phyloP scores from a whole-genome alignment of 2,329 filamentous ascomycete genomes.

The Cephalotrichum gorgonifer region DNA sequence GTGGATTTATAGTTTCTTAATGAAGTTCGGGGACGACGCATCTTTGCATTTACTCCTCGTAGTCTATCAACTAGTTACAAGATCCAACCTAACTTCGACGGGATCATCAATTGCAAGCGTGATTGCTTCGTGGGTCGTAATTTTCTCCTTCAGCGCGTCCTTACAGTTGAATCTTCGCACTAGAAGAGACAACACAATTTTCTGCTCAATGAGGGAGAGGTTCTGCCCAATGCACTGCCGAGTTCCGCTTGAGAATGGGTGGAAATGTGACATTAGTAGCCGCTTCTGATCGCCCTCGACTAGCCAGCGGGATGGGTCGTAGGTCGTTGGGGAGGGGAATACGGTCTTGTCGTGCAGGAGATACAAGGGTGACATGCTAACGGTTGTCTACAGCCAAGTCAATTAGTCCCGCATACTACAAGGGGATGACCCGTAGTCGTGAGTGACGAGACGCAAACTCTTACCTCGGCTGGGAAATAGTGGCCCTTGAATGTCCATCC shows the following conservation, averaged over 20 bases:
- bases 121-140: neutral
- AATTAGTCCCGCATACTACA: too few species aligned
- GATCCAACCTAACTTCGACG: neutral
- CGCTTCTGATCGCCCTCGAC: neutral
- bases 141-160: neutral
- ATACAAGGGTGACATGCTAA: conserved; percentile 5
- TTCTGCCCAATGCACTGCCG: conserved; percentile 8
- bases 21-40: too few species aligned
- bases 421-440: neutral
- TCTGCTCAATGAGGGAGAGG: neutral
- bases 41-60: too few species aligned
- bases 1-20: too few species aligned
- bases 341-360: conserved; percentile 3
- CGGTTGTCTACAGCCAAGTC: neutral
- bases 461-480: conserved; percentile 5
- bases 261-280: conserved; percentile 4
- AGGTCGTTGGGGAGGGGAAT: neutral
- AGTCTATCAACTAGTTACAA: neutral
- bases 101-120: neutral
- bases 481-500: conserved; percentile 3
- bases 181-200: neutral
- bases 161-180: neutral
- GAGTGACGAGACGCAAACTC: neutral
- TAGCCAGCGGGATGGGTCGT: conserved; percentile 5
- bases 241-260: conserved; percentile 6